Conservation (phyloP, 1,139 yeast species). For the Lodderomyces oxycetoniae region DNA sequence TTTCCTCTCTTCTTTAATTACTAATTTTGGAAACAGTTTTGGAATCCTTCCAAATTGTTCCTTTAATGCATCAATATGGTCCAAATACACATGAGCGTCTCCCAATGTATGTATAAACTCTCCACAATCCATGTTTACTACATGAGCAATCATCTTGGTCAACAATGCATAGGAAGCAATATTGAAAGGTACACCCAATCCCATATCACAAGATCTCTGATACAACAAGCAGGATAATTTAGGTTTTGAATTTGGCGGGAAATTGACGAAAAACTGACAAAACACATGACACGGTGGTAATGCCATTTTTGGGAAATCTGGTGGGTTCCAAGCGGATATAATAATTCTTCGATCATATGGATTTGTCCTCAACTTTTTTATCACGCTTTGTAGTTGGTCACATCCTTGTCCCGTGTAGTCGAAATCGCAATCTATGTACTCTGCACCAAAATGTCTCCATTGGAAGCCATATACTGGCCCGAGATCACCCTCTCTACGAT, state of each 20-base stretch:
- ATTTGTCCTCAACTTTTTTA: constrained; percentile 72
- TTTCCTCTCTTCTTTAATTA: constrained; percentile 53
- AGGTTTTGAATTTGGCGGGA: constrained; percentile 53
- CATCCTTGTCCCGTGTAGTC: constrained; percentile 85
- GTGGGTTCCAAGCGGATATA: constrained; percentile 97
- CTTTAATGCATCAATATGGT: constrained; percentile 85
- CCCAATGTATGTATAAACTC: constrained; percentile 95
- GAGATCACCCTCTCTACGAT: constrained; percentile 87
- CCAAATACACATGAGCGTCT: constrained; percentile 90
- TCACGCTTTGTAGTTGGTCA: constrained; percentile 81
- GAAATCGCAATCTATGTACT: constrained; percentile 76
- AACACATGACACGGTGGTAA: constrained; percentile 98
- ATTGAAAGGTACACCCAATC: constrained; percentile 96
- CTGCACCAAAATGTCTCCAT: constrained; percentile 99
- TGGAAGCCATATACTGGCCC: constrained; percentile 99
- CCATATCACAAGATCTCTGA: constrained; percentile 99
- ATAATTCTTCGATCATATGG: constrained; percentile 95
- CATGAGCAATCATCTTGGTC: constrained; percentile 92
- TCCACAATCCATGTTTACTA: constrained; percentile 90
- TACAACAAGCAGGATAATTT: constrained; percentile 81
- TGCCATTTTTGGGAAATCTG: constrained; percentile 91
- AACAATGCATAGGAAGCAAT: constrained; percentile 93
- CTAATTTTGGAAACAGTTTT: constrained; percentile 70
- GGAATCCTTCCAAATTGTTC: constrained; percentile 76
- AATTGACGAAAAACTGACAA: constrained; percentile 88